Base-by-base conservation (phyloP, 192 early-diverging fungal genomes). In the Mortierella antarctica region DNA sequence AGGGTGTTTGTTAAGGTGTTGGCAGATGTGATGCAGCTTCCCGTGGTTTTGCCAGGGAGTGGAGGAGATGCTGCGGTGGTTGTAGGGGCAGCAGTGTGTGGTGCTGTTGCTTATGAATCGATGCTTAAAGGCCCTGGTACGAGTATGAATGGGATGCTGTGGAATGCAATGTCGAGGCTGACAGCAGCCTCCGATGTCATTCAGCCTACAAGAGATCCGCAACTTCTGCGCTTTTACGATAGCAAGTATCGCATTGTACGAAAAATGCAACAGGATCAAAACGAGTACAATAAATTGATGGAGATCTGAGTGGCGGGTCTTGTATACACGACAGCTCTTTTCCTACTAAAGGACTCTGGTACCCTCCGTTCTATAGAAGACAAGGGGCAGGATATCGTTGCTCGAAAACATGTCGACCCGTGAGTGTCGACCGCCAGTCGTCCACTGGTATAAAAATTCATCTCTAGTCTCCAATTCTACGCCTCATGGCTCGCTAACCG, bases 81-180 rank as follows among this genome's bases (percentile, higher is more conserved):
- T 8, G 73, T 94, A 51, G 92, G 92, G 12, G 88, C 93, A 4
- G 92, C 92, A 4, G 81, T 92, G 10, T 83, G 90, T 48, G 93
- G 92, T 8, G 89, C 88, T 4, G 82, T 85, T 17, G 92, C 92
- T 48, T 71, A 59, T 12, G 50, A 70, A 14, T 70, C 67, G 14
- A 54, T 59, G 21, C 14, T 62, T 57, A 54, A 40, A 56, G 51
- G 70, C 59, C 53, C 66, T 20, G 70, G 51, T 23, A 31, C 51
- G 1, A 59, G 62, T 4, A 80, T 67, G 71, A 53, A 64, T 9
- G 72, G 49, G 5, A 53, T 62, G 53, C 73, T 91, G 12, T 90
- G 86, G 87, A 71, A 89, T 1, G 70, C 84, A 23, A 93, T 93
- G 91, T 73, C 70, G 15, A 41, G 60, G 57, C 77, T 94, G 66